Evolutionary conservation across 331 rosid genomes (phyloP).

Genomic region (Phaseolus coccineus): DNA sequence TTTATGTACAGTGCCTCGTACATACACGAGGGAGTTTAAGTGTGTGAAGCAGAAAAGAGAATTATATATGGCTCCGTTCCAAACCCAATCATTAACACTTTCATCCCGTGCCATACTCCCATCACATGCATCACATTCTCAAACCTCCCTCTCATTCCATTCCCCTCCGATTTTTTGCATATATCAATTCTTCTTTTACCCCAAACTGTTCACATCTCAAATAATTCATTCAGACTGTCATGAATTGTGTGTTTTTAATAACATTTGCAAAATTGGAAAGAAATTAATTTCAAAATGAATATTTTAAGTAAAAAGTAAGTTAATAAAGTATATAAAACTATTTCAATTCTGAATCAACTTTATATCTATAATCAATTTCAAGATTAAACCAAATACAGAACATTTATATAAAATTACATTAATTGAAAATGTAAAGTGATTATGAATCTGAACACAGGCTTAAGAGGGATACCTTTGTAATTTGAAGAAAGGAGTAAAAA

Average conservation of each 20-base stretch:
- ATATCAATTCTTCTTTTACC: constrained; percentile 20
- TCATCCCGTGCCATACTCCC: constrained; percentile 57
- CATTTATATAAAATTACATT: background rate
- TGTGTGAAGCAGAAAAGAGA: constrained; percentile 37
- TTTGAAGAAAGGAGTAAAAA: constrained; percentile 20
- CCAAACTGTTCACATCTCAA: constrained; percentile 40
- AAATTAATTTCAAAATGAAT: background rate
- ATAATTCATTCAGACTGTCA: constrained; percentile 35
- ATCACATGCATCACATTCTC: constrained; percentile 67
- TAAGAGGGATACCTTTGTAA: constrained; percentile 48
- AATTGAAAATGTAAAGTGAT: background rate
- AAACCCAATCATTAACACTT: constrained; percentile 53
- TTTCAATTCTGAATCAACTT: too few species aligned
- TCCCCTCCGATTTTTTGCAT: constrained; percentile 13
- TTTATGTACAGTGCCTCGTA: constrained; percentile 37
- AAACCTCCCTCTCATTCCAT: constrained; percentile 34
- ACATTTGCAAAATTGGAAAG: background rate
- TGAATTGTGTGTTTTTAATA: background rate
- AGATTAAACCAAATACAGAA: background rate
- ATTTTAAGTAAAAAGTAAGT: too few species aligned
- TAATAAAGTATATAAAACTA: too few species aligned
- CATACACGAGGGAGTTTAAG: constrained; percentile 34
- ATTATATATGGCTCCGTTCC: constrained; percentile 28
- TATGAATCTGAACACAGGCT: background rate
- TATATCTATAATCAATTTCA: background rate